phyloP scores from a whole-genome alignment of 139 green algal genomes.

The Gonium pectorale region DNA sequence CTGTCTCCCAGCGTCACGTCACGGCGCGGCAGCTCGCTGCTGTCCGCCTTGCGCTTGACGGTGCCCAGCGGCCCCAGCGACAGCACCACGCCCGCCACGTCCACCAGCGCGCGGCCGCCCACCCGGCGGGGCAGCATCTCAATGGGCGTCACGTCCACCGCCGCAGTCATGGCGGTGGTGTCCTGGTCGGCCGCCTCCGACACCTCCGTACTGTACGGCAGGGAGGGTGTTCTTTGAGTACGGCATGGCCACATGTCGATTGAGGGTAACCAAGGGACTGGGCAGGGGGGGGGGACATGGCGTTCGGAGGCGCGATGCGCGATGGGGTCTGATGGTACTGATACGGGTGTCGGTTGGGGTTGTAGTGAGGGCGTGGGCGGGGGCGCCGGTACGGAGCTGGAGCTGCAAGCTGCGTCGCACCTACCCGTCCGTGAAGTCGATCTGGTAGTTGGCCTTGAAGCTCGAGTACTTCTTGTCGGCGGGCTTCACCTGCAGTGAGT shows the following conservation, averaged over 20 bases:
- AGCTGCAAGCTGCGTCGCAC: neutral
- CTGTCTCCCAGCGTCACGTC: slow-evolving; percentile 83
- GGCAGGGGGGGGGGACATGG: slow-evolving; percentile 5
- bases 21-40: slow-evolving; percentile 75
- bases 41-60: slow-evolving; percentile 88
- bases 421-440: slow-evolving; percentile 76
- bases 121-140: slow-evolving; percentile 71
- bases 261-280: too few relatives aligned
- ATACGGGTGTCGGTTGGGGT: too few relatives aligned
- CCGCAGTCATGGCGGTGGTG: slow-evolving; percentile 53
- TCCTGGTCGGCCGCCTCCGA: slow-evolving; percentile 77
- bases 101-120: slow-evolving; percentile 75
- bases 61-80: slow-evolving; percentile 64
- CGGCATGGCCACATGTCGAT: too few relatives aligned
- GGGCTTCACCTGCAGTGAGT: slow-evolving; percentile 68
- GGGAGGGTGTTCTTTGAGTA: too few relatives aligned
- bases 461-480: slow-evolving; percentile 84
- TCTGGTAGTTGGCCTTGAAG: slow-evolving; percentile 83
- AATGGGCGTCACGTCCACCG: slow-evolving; percentile 78
- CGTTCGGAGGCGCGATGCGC: too few relatives aligned
- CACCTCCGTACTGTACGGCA: slow-evolving; percentile 70
- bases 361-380: too few relatives aligned
- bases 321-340: too few relatives aligned
- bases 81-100: slow-evolving; percentile 85
- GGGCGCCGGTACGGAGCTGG: too few relatives aligned